Percentiles rank a stretch among this genome's conserved stretches.
phyloP scores from a whole-genome alignment of 176 grass and related monocot species.

The Phoenix roebelenii region DNA sequence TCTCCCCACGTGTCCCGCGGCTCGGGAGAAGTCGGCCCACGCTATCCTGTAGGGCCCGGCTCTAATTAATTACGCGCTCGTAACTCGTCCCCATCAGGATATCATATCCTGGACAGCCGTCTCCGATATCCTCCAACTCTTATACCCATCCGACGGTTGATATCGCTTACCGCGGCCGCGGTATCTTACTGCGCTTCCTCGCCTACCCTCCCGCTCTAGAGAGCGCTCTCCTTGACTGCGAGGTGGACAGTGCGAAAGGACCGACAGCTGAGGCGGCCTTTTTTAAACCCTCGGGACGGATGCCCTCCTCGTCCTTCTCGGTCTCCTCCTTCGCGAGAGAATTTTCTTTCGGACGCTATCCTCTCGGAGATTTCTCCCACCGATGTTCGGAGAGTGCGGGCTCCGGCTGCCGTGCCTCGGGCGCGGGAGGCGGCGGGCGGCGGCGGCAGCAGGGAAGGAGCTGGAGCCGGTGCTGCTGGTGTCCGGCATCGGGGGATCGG shows the following conservation, averaged over 20 bases:
- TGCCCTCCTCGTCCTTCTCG: not conserved
- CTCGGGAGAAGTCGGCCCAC: too few relatives aligned
- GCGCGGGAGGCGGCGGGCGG: conserved; percentile 1
- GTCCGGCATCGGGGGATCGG: conserved; percentile 80
- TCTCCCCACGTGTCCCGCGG: too few relatives aligned
- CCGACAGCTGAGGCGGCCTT: too few relatives aligned
- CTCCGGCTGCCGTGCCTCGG: conserved; percentile 38
- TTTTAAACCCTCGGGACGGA: conserved; percentile 2
- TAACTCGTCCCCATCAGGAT: too few relatives aligned
- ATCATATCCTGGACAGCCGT: too few relatives aligned
- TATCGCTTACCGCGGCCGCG: not conserved
- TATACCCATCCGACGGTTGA: not conserved
- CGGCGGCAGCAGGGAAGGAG: not conserved
- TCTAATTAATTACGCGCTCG: too few relatives aligned
- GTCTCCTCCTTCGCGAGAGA: not conserved
- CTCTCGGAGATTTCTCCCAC: not conserved
- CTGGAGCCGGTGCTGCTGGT: conserved; percentile 76
- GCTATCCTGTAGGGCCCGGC: too few relatives aligned
- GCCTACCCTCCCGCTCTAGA: not conserved
- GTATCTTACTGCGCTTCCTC: not conserved
- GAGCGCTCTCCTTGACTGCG: not conserved
- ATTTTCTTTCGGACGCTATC: not conserved
- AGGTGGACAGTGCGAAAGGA: not conserved
- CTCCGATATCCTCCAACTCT: too few relatives aligned
- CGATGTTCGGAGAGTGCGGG: conserved; percentile 32